These are phyloP conservation scores for Bjerkandera adusta DNA, from an alignment of 1,284 basidiomycete species.

Conservation along the genomic window DNA sequence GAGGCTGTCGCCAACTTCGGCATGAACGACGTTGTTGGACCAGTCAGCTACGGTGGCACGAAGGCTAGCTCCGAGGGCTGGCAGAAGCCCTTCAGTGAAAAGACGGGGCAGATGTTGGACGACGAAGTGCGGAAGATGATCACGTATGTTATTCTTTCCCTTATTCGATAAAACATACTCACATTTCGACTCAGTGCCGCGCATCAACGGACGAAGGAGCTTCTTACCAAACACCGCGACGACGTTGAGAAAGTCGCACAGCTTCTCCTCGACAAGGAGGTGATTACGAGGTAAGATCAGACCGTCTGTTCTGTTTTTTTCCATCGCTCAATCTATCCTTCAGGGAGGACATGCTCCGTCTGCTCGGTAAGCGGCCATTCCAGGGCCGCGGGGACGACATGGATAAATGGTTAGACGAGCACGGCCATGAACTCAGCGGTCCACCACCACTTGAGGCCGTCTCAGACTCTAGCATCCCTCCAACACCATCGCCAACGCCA, in stretches of 20 bases:
- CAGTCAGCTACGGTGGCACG: conserved; percentile 90
- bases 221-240: conserved; percentile 80
- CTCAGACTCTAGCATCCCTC: background rate
- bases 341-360: conserved; percentile 83
- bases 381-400: conserved; percentile 80
- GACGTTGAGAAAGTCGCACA: conserved; percentile 96
- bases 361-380: conserved; percentile 87
- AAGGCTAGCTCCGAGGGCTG: conserved; percentile 84
- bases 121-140: conserved; percentile 95
- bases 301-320: background rate
- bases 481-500: conserved; percentile 25
- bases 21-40: conserved; percentile 94
- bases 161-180: background rate
- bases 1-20: conserved; percentile 95
- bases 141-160: conserved; percentile 42
- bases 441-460: conserved; percentile 53
- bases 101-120: conserved; percentile 94
- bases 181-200: conserved; percentile 50
- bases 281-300: conserved; percentile 78
- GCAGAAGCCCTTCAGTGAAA: conserved; percentile 98
- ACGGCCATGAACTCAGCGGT: conserved; percentile 53
- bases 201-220: conserved; percentile 81
- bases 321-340: conserved; percentile 15
- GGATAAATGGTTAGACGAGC: conserved; percentile 90
- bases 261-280: conserved; percentile 89